Base-by-base conservation (phyloP, 2,329 filamentous ascomycete species). In the Allantophomopsis cytisporea region DNA sequence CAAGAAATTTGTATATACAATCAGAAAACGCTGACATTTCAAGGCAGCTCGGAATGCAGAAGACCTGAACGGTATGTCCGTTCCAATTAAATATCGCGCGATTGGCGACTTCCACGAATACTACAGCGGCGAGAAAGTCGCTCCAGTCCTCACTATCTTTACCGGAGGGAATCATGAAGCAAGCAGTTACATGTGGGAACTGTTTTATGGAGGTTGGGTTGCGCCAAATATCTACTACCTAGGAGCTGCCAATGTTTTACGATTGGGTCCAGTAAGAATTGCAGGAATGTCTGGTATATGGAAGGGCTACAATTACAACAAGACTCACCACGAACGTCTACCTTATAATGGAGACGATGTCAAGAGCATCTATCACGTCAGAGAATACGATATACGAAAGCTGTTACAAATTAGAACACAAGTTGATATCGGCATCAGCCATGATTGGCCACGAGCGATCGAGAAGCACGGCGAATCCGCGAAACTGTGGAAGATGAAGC, bases 151-250 rank as follows among this genome's bases (percentile, higher is more conserved):
- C 35, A 98, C 91, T 13, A 66, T 96, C 35, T 96, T 96, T 61
- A 79, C 94, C 38, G 88, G 80, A 34, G 91, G 91, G 2, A 98
- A 98, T 55, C 91, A 98, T 54, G 91, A 98, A 63, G 89, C 91
- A 1, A 83, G 83, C 52, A 87, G 83, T 38, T 78, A 96, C 59
- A 66, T 94, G 5, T 91, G 80, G 67, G 91, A 98, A 61, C 72
- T 98, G 0, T 94, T 85, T 63, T 94, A 96, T 55, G 91, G 91
- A 38, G 91, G 91, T 38, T 98, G 91, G 91, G 91, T 86, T 5
- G 89, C 89, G 7, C 87, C 86, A 7, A 94, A 91, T 49, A 96
- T 98, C 46, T 98, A 95, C 66, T 98, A 95, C 61, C 71, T 96
- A 58, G 91, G 91, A 37, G 85, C 87, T 28, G 86, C 91, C 43